A percentile compares a stretch with the other conserved stretches of the same genome.
These are phyloP conservation scores for Dryas alaskensis DNA, from an alignment of 306 rosid genomes.

Conservation along the genomic window DNA sequence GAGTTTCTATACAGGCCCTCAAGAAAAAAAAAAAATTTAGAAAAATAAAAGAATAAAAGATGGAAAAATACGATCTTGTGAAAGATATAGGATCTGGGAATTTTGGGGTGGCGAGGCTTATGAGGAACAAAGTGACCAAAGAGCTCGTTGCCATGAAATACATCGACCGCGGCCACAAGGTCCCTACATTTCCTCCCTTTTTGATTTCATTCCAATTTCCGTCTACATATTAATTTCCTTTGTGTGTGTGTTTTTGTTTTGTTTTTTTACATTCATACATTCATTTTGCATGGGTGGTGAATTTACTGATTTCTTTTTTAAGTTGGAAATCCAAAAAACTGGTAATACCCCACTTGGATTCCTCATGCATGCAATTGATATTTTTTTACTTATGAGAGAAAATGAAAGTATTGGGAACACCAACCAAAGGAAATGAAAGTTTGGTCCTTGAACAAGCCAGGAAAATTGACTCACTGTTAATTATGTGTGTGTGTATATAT, in stretches of 20 bases:
- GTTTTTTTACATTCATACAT: not conserved
- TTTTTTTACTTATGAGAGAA: too few species aligned
- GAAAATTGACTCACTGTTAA: too few species aligned
- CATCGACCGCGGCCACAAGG: constrained; percentile 72
- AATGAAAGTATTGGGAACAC: too few species aligned
- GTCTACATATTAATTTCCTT: too few species aligned
- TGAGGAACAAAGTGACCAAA: constrained; percentile 67
- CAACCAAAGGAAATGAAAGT: too few species aligned
- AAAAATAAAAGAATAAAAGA: constrained; percentile 8
- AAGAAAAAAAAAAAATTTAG: not conserved
- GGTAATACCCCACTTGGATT: too few species aligned
- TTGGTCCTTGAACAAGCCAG: too few species aligned
- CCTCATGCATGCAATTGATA: too few species aligned
- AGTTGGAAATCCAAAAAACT: too few species aligned
- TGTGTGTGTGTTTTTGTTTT: not conserved
- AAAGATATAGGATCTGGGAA: constrained; percentile 89
- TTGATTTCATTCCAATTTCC: not conserved
- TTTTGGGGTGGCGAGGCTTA: constrained; percentile 81
- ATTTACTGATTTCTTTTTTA: too few species aligned
- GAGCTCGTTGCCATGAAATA: constrained; percentile 84
- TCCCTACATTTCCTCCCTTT: not conserved
- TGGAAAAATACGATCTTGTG: constrained; percentile 78
- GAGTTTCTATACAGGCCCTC: not conserved
- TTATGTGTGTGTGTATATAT: too few species aligned
- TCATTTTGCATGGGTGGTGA: not conserved